phyloP scores from a whole-genome alignment of 306 rosid genomes.

The Pyrus pyrifolia region DNA sequence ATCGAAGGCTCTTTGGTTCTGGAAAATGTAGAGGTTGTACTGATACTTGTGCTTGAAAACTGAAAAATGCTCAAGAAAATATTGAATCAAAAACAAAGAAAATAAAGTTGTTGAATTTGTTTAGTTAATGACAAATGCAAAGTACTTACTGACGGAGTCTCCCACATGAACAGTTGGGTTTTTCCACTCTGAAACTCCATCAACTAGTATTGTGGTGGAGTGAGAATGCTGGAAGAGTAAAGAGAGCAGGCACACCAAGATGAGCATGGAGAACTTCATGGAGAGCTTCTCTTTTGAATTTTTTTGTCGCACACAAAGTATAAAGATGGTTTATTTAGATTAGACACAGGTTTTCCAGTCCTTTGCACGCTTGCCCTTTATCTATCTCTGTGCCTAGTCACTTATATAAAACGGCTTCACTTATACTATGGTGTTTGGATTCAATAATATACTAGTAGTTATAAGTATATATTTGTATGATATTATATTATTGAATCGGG shows the following conservation, averaged over 20 bases:
- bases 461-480: too few relatives aligned
- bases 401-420: too few relatives aligned
- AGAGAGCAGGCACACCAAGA: conserved; percentile 27
- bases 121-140: background rate
- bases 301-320: background rate
- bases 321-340: conserved; percentile 1
- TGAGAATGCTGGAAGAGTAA: conserved; percentile 41
- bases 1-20: conserved; percentile 62
- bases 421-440: too few relatives aligned
- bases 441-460: too few relatives aligned
- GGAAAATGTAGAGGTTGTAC: conserved; percentile 84
- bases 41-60: conserved; percentile 74
- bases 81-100: background rate
- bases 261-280: conserved; percentile 42
- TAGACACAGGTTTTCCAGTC: background rate
- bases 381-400: background rate
- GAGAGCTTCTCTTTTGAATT: conserved; percentile 4
- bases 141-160: conserved; percentile 69
- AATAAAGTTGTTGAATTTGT: background rate
- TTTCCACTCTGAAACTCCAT: conserved; percentile 84
- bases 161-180: conserved; percentile 66
- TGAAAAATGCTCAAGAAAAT: conserved; percentile 8
- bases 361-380: conserved; percentile 10
- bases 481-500: too few relatives aligned
- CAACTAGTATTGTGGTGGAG: conserved; percentile 52